A percentile compares a stretch with the other conserved stretches of the same genome.
These are phyloP conservation scores for Noccaea caerulescens DNA, from an alignment of 345 rosid species.

Conservation along the genomic window DNA sequence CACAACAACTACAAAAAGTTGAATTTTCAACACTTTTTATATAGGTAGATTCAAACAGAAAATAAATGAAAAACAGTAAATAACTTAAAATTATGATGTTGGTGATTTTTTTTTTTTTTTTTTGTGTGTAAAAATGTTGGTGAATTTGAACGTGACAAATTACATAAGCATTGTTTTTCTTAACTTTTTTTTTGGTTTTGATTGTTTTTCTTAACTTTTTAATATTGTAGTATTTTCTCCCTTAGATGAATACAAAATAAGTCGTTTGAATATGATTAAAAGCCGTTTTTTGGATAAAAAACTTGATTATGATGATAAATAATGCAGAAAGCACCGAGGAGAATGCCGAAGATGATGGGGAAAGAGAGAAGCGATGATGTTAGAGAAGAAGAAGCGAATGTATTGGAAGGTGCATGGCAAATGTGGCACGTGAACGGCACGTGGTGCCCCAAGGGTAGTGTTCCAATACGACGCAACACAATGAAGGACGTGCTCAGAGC, in stretches of 20 bases:
- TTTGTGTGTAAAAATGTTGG: too few species aligned
- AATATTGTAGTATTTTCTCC: too few species aligned
- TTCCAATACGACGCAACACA: conserved; percentile 87
- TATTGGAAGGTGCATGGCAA: conserved; percentile 64
- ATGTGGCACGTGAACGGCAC: conserved; percentile 89
- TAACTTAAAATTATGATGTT: too few species aligned
- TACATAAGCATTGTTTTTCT: too few species aligned
- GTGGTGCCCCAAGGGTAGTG: conserved; percentile 83
- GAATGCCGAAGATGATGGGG: conserved; percentile 55
- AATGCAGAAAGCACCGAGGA: conserved; percentile 64
- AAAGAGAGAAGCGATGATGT: conserved; percentile 40
- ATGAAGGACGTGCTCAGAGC: conserved; percentile 81
- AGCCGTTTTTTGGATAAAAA: neutral
- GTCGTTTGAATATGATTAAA: neutral
- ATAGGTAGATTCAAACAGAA: too few species aligned
- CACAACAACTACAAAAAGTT: too few species aligned
- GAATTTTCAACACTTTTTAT: too few species aligned
- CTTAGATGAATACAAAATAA: neutral
- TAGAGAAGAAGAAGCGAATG: conserved; percentile 30
- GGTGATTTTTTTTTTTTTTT: too few species aligned
- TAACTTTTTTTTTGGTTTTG: too few species aligned
- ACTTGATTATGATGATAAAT: neutral
- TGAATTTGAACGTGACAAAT: too few species aligned
- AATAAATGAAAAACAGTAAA: too few species aligned
- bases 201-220: too few species aligned